These are phyloP conservation scores for Aureobasidium sp. DNA, from an alignment of 2,329 filamentous ascomycete genomes.

Conservation along the genomic window DNA sequence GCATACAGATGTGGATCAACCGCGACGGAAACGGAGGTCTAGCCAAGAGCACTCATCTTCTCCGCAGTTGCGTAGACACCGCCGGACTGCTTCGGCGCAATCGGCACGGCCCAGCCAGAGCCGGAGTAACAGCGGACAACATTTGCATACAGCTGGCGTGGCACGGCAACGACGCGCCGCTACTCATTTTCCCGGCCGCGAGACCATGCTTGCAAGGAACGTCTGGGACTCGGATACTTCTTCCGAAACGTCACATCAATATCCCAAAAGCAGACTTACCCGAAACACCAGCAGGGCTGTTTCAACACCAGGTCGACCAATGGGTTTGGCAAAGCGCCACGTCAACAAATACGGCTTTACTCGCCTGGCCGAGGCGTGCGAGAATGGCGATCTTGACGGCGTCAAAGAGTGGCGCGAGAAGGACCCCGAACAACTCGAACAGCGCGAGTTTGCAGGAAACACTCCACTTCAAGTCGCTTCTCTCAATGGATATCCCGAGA, in stretches of 20 bases:
- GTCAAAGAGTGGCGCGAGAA: slow-evolving; percentile 68
- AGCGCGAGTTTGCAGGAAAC: slow-evolving; percentile 91
- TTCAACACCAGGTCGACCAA: slow-evolving; percentile 44
- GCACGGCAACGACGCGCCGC: slow-evolving; percentile 33
- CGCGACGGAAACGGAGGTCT: slow-evolving; percentile 10
- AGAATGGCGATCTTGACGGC: slow-evolving; percentile 69
- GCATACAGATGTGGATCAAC: slow-evolving; percentile 16
- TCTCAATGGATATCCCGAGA: slow-evolving; percentile 74
- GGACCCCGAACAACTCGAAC: slow-evolving; percentile 77
- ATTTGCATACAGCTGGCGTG: background rate
- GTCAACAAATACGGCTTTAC: slow-evolving; percentile 91
- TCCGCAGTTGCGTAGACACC: slow-evolving; percentile 49
- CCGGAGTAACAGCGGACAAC: slow-evolving; percentile 15
- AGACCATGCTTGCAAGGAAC: slow-evolving; percentile 20
- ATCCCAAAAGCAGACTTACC: slow-evolving; percentile 49
- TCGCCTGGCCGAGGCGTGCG: slow-evolving; percentile 78
- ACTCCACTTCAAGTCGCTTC: slow-evolving; percentile 90
- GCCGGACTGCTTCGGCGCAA: slow-evolving; percentile 57
- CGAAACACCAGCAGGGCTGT: slow-evolving; percentile 43
- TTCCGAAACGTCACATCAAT: slow-evolving; percentile 45
- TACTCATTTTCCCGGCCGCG: slow-evolving; percentile 38
- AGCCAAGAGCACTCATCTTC: slow-evolving; percentile 45
- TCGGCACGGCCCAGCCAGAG: slow-evolving; percentile 48
- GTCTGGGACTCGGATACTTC: slow-evolving; percentile 53
- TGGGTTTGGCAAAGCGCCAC: slow-evolving; percentile 65